Evolutionary conservation across 805 yeast species (phyloP).

Genomic region (Metschnikowia dekortorum): DNA sequence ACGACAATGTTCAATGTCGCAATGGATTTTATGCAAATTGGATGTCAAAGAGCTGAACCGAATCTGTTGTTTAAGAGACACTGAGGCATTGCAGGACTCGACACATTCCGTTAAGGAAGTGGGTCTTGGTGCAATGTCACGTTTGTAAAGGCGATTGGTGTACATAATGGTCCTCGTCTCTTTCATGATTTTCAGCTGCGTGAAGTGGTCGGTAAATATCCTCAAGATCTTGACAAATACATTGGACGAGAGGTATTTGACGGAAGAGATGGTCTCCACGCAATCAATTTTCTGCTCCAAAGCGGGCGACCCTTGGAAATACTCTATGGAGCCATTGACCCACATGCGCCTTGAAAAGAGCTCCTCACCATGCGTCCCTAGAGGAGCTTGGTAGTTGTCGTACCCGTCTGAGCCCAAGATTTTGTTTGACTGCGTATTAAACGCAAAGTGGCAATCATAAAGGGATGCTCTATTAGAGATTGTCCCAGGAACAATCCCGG

Average conservation of each 20-base stretch:
- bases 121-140: not conserved
- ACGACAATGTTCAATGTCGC: conserved; percentile 52
- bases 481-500: conserved; percentile 3
- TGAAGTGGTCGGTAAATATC: conserved; percentile 27
- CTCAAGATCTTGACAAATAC: conserved; percentile 57
- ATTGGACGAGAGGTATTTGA: conserved; percentile 32
- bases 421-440: conserved; percentile 53
- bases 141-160: conserved; percentile 38
- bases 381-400: conserved; percentile 72
- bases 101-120: not conserved
- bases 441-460: conserved; percentile 62
- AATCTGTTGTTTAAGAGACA: conserved; percentile 44
- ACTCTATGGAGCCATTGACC: conserved; percentile 62
- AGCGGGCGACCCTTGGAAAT: conserved; percentile 26
- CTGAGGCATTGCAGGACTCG: conserved; percentile 8
- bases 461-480: not conserved
- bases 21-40: conserved; percentile 84
- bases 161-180: conserved; percentile 65
- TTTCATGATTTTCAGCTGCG: conserved; percentile 19
- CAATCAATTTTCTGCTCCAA: conserved; percentile 42
- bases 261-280: conserved; percentile 46
- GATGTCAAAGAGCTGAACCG: conserved; percentile 72
- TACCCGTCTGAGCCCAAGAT: conserved; percentile 70
- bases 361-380: conserved; percentile 14
- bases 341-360: conserved; percentile 66